A percentile compares a stretch with the other conserved stretches of the same genome.
phyloP scores from a whole-genome alignment of 441 rosid species.

The Brassica hybrid region DNA sequence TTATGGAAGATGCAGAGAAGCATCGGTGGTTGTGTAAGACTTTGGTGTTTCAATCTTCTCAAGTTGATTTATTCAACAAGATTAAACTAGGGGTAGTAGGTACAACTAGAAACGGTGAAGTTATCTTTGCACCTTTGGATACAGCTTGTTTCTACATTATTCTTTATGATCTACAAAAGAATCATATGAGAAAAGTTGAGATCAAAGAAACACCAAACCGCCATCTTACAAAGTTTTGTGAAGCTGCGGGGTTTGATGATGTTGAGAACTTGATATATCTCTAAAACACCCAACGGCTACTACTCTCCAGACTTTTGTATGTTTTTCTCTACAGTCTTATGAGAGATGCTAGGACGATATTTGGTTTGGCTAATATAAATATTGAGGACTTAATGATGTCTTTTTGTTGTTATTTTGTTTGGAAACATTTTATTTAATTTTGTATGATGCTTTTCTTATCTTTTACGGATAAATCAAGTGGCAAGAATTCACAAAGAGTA shows the following conservation, averaged over 20 bases:
- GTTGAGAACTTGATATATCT: not conserved
- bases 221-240: not conserved
- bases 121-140: constrained; percentile 13
- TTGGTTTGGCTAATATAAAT: too few species aligned
- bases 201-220: not conserved
- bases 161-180: constrained; percentile 16
- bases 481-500: not conserved
- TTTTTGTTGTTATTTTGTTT: not conserved
- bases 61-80: not conserved
- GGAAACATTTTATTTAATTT: not conserved
- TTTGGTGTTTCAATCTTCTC: constrained; percentile 17
- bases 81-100: not conserved
- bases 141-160: not conserved
- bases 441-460: not conserved
- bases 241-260: not conserved
- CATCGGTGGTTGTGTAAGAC: constrained; percentile 4
- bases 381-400: not conserved
- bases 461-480: not conserved
- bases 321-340: not conserved
- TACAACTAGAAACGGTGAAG: constrained; percentile 13
- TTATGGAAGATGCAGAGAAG: constrained; percentile 6
- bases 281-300: not conserved
- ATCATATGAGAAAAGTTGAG: constrained; percentile 1
- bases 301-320: not conserved
- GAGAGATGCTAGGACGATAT: too few species aligned